Evolutionary conservation across 1,284 basidiomycete species (phyloP).

Genomic region (Cryptococcus sp.): DNA sequence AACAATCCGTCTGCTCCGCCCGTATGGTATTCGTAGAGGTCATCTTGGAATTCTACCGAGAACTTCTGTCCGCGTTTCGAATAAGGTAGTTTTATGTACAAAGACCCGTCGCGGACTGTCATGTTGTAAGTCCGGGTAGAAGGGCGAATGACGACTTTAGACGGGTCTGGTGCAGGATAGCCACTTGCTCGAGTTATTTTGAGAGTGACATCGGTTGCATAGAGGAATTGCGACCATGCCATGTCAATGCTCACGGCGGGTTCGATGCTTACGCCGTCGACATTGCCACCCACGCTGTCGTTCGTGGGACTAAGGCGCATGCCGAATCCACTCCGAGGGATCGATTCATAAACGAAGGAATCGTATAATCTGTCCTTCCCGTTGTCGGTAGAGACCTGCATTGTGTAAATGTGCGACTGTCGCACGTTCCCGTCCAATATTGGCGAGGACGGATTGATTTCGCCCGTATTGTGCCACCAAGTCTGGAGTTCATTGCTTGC

Average conservation of each 20-base stretch:
- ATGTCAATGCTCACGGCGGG: not conserved
- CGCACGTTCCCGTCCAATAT: constrained; percentile 1
- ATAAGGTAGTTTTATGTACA: too few species aligned
- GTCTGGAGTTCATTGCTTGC: not conserved
- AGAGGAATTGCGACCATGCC: too few species aligned
- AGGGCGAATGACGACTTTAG: too few species aligned
- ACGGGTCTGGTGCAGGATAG: too few species aligned
- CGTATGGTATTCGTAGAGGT: too few species aligned
- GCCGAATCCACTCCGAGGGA: not conserved
- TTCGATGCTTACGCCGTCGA: not conserved
- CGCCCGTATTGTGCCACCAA: not conserved
- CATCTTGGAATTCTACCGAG: too few species aligned
- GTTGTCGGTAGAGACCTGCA: not conserved
- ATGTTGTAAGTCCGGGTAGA: too few species aligned
- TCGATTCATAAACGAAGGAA: constrained; percentile 1
- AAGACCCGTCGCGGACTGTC: too few species aligned
- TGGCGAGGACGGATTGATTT: not conserved
- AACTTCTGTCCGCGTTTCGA: too few species aligned
- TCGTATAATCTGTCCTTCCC: not conserved
- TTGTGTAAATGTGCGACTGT: not conserved
- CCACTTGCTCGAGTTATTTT: too few species aligned
- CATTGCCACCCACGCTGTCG: not conserved
- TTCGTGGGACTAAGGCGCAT: not conserved
- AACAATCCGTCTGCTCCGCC: too few species aligned
- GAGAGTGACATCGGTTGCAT: too few species aligned